Conservation (phyloP, 169 alveolate species). For the Cryptosporidium xiaoi region DNA sequence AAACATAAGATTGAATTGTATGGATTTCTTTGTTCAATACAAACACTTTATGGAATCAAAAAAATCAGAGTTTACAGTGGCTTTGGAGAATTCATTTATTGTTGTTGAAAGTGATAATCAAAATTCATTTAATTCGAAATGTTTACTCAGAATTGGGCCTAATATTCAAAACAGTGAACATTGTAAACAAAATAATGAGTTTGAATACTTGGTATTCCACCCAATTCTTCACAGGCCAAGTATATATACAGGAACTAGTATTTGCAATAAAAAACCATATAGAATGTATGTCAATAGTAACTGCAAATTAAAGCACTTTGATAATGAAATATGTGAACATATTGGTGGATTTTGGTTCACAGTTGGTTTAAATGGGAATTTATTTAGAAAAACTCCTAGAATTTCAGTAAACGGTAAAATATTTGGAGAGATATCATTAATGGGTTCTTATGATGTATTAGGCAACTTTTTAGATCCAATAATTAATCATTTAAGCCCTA, state of each 20-base stretch:
- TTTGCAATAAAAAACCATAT: slow-evolving; percentile 53
- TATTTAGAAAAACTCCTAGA: slow-evolving; percentile 52
- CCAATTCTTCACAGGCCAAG: slow-evolving; percentile 52
- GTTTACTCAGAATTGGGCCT: slow-evolving; percentile 60
- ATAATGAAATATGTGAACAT: slow-evolving; percentile 12
- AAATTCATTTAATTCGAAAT: slow-evolving; percentile 17
- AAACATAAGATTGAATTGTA: slow-evolving; percentile 31
- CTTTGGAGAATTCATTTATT: slow-evolving; percentile 39
- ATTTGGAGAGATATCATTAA: slow-evolving; percentile 45
- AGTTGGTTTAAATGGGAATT: slow-evolving; percentile 22
- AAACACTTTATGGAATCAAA: slow-evolving; percentile 45
- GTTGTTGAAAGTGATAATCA: slow-evolving; percentile 19
- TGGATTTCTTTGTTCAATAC: slow-evolving; percentile 37
- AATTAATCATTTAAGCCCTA: slow-evolving; percentile 43
- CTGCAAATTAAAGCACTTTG: not conserved
- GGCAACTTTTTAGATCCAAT: slow-evolving; percentile 48
- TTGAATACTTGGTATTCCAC: not conserved
- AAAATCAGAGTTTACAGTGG: slow-evolving; percentile 38
- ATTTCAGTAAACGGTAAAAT: slow-evolving; percentile 25
- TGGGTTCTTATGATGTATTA: slow-evolving; percentile 54
- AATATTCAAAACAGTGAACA: slow-evolving; percentile 13
- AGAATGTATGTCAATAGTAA: not conserved
- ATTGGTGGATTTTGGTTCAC: slow-evolving; percentile 64
- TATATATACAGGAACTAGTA: slow-evolving; percentile 54
- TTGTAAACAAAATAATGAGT: not conserved